A percentile compares a stretch with the other conserved stretches of the same genome.
Evolutionary conservation across 306 rosid genomes (phyloP).

Genomic region (Purshia tridentata): DNA sequence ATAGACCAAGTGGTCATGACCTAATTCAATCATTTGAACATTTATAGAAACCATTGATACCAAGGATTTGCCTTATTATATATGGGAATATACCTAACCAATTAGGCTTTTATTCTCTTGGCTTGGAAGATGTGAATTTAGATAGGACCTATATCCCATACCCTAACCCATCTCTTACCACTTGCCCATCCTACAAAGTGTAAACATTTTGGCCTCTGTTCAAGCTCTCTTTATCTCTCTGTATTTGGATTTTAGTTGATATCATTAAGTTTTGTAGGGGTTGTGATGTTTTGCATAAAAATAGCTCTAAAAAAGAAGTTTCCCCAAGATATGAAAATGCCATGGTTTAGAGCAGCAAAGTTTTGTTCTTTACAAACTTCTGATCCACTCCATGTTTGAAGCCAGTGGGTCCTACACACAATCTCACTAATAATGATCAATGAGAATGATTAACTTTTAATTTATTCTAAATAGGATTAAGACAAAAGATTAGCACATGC

Average conservation of each 20-base stretch:
- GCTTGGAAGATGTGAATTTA: too few relatives aligned
- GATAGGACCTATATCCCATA: too few relatives aligned
- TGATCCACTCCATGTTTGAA: background rate
- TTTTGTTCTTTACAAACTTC: slow-evolving; percentile 6
- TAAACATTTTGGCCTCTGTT: background rate
- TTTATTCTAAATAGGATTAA: background rate
- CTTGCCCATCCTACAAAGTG: too few relatives aligned
- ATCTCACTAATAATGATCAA: background rate
- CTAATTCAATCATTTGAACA: too few relatives aligned
- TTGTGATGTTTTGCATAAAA: background rate
- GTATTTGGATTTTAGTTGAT: background rate
- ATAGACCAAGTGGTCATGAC: too few relatives aligned
- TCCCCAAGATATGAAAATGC: background rate
- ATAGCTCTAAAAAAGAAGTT: background rate
- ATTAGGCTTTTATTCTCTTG: too few relatives aligned
- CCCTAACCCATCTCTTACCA: too few relatives aligned
- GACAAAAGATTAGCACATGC: background rate
- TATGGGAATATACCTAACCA: too few relatives aligned
- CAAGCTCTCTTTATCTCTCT: background rate
- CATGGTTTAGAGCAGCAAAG: background rate
- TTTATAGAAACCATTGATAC: too few relatives aligned
- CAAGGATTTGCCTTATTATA: too few relatives aligned
- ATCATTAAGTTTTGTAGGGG: background rate
- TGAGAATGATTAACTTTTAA: background rate
- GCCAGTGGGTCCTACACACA: slow-evolving; percentile 1